Evolutionary conservation across 352 stramenopile species (phyloP), one percentile per base, ranked within the genome.

Genomic region (Albugo candida): DNA sequence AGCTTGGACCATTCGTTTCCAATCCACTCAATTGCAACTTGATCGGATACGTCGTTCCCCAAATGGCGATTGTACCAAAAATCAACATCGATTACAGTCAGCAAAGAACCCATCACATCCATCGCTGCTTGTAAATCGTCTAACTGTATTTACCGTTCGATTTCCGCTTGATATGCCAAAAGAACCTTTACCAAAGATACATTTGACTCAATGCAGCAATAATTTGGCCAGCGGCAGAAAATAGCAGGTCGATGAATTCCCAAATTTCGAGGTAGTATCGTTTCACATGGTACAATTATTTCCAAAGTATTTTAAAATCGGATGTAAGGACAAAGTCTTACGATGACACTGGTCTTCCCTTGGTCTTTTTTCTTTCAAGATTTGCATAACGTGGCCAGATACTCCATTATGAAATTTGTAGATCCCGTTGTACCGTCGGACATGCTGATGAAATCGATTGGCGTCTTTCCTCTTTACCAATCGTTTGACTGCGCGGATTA

Each of bases 291-390:
- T 98, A 31, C 92, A 78, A 36, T 92, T 92, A 59, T 99, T 99
- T 52, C 95, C 95, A 64, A 99, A 99, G 2, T 87, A 91, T 64
- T 99, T 94, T 14, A 99, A 70, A 47, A 99, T 93, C 38, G 95
- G 94, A 65, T 99, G 98, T 5, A 89, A 96, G 41, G 86, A 95
- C 34, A 99, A 66, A 40, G 99, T 88, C 47, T 96, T 74, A 80
- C 71, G 71, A 92, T 94, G 31, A 92, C 79, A 46, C 64, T 69
- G 17, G 64, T 70, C 55, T 91, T 74, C 48, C 67, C 71, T 1
- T 69, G 21, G 55, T 56, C 19, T 61, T 53, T 34, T 59, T 56
- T 41, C 51, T 43, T 56, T 36, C 43, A 42, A 55, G 66, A 59
- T 52, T 84, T 69, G 38, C 73, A 82, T 44, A 97, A 80, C 21